Evolutionary conservation across 1,139 yeast genomes (phyloP).

Genomic region (Kodamaea anthophila): DNA sequence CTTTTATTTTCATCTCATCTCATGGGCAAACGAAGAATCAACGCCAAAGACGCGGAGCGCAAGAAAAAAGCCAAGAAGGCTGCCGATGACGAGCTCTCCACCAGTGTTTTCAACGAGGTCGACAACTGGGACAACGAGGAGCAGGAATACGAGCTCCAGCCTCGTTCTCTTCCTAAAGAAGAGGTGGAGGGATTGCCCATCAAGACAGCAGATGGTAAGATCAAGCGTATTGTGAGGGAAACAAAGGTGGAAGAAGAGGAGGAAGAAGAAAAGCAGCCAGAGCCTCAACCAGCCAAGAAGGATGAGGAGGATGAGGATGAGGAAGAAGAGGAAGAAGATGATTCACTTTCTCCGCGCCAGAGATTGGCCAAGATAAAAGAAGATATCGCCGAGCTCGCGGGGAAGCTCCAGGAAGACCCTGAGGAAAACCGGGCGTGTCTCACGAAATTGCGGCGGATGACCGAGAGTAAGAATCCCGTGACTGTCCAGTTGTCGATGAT

Average conservation of each 20-base stretch:
- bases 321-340: constrained; percentile 34
- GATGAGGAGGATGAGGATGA: constrained; percentile 15
- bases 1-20: constrained; percentile 1
- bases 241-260: constrained; percentile 19
- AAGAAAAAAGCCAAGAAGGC: constrained; percentile 47
- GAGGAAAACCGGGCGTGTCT: constrained; percentile 72
- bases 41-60: constrained; percentile 34
- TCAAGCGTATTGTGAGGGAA: constrained; percentile 54
- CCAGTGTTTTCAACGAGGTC: constrained; percentile 35
- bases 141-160: constrained; percentile 61
- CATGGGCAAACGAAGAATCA: constrained; percentile 46
- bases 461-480: constrained; percentile 59
- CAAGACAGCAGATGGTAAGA: constrained; percentile 61
- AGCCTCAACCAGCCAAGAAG: constrained; percentile 16
- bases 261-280: constrained; percentile 13
- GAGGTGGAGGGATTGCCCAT: constrained; percentile 74
- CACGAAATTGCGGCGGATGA: constrained; percentile 66
- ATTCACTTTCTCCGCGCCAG: constrained; percentile 46
- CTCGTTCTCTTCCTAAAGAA: constrained; percentile 36
- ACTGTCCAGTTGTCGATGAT: constrained; percentile 70
- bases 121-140: constrained; percentile 54
- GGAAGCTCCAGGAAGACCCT: constrained; percentile 77
- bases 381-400: constrained; percentile 77
- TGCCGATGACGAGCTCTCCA: constrained; percentile 39
- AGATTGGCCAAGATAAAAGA: constrained; percentile 62